phyloP scores from a whole-genome alignment of 257 asterid genomes.

The Thymus mandschuricus region DNA sequence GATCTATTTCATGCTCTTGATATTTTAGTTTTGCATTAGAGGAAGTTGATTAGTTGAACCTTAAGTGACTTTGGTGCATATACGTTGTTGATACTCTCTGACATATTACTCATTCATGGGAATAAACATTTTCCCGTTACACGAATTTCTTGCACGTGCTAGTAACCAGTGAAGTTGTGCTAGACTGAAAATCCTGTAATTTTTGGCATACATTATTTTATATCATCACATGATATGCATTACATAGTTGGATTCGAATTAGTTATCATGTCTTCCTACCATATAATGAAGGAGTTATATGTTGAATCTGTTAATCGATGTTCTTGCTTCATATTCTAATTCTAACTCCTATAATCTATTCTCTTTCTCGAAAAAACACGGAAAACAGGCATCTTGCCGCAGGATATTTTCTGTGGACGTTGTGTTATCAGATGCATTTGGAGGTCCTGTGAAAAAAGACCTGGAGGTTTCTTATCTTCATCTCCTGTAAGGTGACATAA shows the following conservation, averaged over 20 bases:
- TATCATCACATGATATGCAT: neutral
- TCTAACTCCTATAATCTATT: slow-evolving; percentile 19
- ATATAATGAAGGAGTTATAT: neutral
- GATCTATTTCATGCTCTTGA: no score
- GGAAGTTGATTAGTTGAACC: no score
- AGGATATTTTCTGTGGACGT: slow-evolving; percentile 82
- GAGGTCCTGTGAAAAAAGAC: slow-evolving; percentile 58
- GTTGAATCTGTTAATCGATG: neutral
- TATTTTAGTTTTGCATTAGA: no score
- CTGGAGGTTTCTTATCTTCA: slow-evolving; percentile 57
- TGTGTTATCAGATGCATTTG: slow-evolving; percentile 60
- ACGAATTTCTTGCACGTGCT: neutral
- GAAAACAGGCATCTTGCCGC: slow-evolving; percentile 84
- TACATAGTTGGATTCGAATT: slow-evolving; percentile 24
- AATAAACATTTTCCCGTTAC: neutral
- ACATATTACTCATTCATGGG: no score
- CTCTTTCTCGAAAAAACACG: neutral
- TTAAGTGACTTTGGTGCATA: no score
- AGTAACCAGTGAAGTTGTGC: neutral
- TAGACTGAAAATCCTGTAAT: neutral
- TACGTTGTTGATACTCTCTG: no score
- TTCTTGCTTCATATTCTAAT: slow-evolving; percentile 8
- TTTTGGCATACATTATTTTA: neutral
- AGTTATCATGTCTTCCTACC: slow-evolving; percentile 7
- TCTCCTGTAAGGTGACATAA: slow-evolving; percentile 6